A percentile compares a stretch with the other conserved stretches of the same genome.
These are phyloP conservation scores for Aureobasidium musti DNA, from an alignment of 2,329 filamentous ascomycete genomes.

Conservation along the genomic window DNA sequence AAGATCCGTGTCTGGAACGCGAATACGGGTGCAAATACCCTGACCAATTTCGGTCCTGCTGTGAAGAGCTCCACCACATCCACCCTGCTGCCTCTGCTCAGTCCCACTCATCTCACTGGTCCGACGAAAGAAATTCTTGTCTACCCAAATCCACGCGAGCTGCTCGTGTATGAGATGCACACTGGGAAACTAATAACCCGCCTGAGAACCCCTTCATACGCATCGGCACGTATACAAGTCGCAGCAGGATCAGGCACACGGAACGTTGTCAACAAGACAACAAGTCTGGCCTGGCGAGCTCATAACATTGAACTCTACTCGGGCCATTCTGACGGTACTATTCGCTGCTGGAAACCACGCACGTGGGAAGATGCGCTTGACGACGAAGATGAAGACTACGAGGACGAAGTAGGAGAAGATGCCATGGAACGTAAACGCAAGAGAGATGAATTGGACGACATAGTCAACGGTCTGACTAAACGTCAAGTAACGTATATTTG, in stretches of 20 bases:
- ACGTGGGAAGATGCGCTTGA: constrained; percentile 50
- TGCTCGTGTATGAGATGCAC: constrained; percentile 76
- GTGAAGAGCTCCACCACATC: constrained; percentile 66
- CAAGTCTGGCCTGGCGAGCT: constrained; percentile 72
- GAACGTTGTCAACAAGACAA: constrained; percentile 60
- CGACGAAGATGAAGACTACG: constrained; percentile 40
- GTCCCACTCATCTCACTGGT: constrained; percentile 62
- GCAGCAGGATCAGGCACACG: constrained; percentile 33
- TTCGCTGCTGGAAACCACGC: constrained; percentile 73
- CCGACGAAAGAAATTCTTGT: constrained; percentile 67
- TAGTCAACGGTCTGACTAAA: constrained; percentile 75
- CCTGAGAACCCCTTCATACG: constrained; percentile 57
- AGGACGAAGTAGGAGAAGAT: constrained; percentile 45
- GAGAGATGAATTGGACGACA: constrained; percentile 74
- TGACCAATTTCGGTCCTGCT: constrained; percentile 82
- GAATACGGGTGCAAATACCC: constrained; percentile 76
- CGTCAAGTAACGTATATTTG: constrained; percentile 62
- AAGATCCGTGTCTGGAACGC: constrained; percentile 87
- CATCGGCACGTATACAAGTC: constrained; percentile 30
- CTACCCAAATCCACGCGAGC: constrained; percentile 74
- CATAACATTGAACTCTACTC: constrained; percentile 76
- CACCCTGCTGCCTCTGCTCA: constrained; percentile 47
- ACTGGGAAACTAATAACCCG: constrained; percentile 72
- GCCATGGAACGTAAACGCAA: constrained; percentile 64
- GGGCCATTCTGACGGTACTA: constrained; percentile 79